phyloP scores from a whole-genome alignment of 192 early-diverging fungal species.

The Dissophora globulifera region DNA sequence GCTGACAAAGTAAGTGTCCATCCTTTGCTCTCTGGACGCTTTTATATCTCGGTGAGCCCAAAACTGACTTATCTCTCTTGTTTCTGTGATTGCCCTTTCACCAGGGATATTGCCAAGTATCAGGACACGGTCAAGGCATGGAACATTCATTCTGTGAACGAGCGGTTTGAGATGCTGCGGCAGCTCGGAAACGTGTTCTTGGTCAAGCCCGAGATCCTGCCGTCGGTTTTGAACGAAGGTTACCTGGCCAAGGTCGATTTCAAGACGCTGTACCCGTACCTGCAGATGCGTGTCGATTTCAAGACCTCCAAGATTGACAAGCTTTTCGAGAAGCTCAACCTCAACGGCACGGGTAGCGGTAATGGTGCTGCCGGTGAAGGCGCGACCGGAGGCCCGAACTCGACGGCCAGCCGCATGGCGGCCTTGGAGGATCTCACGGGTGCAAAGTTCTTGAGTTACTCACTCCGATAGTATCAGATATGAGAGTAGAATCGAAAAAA shows the following conservation, averaged over 20 bases:
- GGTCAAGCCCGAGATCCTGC: conserved; percentile 90
- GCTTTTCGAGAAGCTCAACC: conserved; percentile 56
- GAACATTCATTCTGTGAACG: conserved; percentile 76
- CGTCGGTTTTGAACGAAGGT: conserved; percentile 88
- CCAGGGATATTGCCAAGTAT: conserved; percentile 94
- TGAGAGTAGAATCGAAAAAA: neutral
- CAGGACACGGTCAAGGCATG: conserved; percentile 86
- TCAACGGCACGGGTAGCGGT: neutral
- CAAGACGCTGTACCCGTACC: conserved; percentile 84
- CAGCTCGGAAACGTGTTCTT: conserved; percentile 95
- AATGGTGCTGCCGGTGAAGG: neutral
- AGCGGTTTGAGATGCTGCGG: conserved; percentile 90
- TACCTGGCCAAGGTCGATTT: conserved; percentile 83
- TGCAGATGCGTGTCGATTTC: conserved; percentile 90
- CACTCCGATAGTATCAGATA: conserved; percentile 10
- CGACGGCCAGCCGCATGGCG: conserved; percentile 6
- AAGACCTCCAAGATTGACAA: conserved; percentile 70
- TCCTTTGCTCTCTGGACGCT: neutral
- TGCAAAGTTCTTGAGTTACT: conserved; percentile 28
- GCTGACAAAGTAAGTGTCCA: conserved; percentile 77
- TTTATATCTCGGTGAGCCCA: too few relatives aligned
- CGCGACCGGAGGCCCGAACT: neutral
- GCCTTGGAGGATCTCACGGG: conserved; percentile 28
- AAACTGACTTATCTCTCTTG: too few relatives aligned
- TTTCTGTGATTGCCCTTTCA: neutral